phyloP scores from a whole-genome alignment of 768 basidiomycete genomes.

The Lactarius tabidus region DNA sequence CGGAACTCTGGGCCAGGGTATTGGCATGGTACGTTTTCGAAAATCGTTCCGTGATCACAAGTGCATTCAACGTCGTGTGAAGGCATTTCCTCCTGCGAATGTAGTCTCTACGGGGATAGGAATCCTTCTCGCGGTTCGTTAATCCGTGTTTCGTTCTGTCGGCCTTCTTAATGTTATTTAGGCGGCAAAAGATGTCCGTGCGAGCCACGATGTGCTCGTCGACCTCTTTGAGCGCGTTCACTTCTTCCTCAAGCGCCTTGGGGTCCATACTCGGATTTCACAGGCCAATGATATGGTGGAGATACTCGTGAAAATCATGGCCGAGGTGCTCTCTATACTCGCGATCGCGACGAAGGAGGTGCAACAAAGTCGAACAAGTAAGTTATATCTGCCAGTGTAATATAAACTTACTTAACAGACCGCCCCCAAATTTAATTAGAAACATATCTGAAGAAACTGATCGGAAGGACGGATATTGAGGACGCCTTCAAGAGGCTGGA shows the following conservation, averaged over 20 bases:
- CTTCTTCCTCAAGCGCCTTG: background rate
- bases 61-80: background rate
- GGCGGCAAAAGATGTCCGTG: background rate
- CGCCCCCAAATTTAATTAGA: background rate
- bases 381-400: background rate
- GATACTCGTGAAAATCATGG: background rate
- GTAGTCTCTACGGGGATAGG: background rate
- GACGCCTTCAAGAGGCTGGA: background rate
- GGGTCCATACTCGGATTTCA: background rate
- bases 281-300: background rate
- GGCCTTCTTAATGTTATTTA: background rate
- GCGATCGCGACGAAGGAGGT: background rate
- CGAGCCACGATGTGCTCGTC: background rate
- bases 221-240: background rate
- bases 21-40: background rate
- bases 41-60: background rate
- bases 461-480: background rate
- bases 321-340: background rate
- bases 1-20: background rate
- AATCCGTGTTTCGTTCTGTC: background rate
- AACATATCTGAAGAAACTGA: background rate
- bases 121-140: background rate
- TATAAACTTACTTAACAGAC: background rate
- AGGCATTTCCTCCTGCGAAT: background rate
- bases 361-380: background rate